Evolutionary conservation across 768 basidiomycete genomes (phyloP).

Genomic region (Lactifluus piperatus): DNA sequence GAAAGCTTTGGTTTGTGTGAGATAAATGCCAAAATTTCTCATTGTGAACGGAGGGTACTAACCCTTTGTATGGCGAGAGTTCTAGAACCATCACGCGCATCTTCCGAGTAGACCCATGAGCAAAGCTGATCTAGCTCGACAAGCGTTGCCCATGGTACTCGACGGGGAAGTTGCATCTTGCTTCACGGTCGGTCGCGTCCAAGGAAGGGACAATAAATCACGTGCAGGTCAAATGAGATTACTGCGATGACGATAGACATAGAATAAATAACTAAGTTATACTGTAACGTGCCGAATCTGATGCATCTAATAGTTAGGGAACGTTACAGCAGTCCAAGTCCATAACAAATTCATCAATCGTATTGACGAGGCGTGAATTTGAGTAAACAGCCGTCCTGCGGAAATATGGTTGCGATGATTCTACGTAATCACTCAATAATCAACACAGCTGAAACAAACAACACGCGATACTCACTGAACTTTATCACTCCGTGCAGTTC

Average conservation of each 20-base stretch:
- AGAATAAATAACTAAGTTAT: too few species aligned
- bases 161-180: conserved; percentile 45
- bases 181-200: not conserved
- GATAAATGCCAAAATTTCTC: not conserved
- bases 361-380: conserved; percentile 55
- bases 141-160: conserved; percentile 69
- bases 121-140: conserved; percentile 69
- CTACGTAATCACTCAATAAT: conserved; percentile 29
- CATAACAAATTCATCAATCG: not conserved
- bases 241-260: too few species aligned
- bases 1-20: conserved; percentile 42
- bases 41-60: conserved; percentile 21
- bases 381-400: conserved; percentile 81
- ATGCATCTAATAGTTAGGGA: not conserved
- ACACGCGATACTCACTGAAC: conserved; percentile 58
- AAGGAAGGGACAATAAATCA: not conserved
- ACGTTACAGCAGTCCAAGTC: not conserved
- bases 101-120: conserved; percentile 64
- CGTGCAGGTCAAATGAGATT: too few species aligned
- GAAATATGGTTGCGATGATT: conserved; percentile 96
- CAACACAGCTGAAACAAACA: not conserved
- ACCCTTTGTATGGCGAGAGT: conserved; percentile 56
- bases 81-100: conserved; percentile 49
- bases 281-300: too few species aligned
- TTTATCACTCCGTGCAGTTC: conserved; percentile 70